Percentiles rank a stretch among this genome's conserved stretches.
Evolutionary conservation across 2,329 filamentous ascomycete species (phyloP).

Genomic region (Aureobasidium lini): DNA sequence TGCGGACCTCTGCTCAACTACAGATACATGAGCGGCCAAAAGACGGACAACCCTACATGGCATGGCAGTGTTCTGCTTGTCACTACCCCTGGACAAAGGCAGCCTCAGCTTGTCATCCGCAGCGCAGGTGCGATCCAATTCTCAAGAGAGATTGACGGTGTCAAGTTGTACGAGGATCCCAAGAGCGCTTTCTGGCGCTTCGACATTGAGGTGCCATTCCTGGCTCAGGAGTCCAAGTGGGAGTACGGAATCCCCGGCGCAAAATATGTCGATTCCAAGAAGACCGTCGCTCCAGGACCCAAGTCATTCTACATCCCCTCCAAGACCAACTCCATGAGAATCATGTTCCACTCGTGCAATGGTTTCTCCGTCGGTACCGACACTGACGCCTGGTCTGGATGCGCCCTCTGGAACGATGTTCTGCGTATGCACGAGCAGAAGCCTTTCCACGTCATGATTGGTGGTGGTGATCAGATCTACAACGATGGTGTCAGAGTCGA

Average conservation of each 20-base stretch:
- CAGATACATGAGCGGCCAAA: slow-evolving; percentile 57
- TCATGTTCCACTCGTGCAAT: slow-evolving; percentile 64
- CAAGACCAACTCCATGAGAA: slow-evolving; percentile 56
- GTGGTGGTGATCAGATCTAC: slow-evolving; percentile 82
- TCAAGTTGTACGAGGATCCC: slow-evolving; percentile 54
- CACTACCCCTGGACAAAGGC: slow-evolving; percentile 60
- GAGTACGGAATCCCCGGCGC: slow-evolving; percentile 67
- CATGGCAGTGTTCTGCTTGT: slow-evolving; percentile 81
- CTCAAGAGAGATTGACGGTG: slow-evolving; percentile 34
- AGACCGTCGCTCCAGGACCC: slow-evolving; percentile 22
- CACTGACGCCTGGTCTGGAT: slow-evolving; percentile 53
- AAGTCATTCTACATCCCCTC: slow-evolving; percentile 52
- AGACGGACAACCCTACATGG: slow-evolving; percentile 51
- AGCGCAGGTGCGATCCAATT: slow-evolving; percentile 31
- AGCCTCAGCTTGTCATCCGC: slow-evolving; percentile 53
- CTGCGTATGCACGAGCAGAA: slow-evolving; percentile 51
- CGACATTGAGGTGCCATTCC: slow-evolving; percentile 56
- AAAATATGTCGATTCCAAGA: slow-evolving; percentile 47
- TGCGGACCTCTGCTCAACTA: slow-evolving; percentile 74
- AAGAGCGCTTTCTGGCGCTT: slow-evolving; percentile 54
- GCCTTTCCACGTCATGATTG: slow-evolving; percentile 66
- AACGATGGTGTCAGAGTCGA: slow-evolving; percentile 73
- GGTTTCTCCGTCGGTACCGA: slow-evolving; percentile 61
- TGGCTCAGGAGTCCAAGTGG: slow-evolving; percentile 66
- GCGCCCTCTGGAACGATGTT: slow-evolving; percentile 57